Evolutionary conservation across 2,329 filamentous ascomycete genomes (phyloP), one percentile per base, ranked within the genome.

Genomic region (Claviceps maximensis): DNA sequence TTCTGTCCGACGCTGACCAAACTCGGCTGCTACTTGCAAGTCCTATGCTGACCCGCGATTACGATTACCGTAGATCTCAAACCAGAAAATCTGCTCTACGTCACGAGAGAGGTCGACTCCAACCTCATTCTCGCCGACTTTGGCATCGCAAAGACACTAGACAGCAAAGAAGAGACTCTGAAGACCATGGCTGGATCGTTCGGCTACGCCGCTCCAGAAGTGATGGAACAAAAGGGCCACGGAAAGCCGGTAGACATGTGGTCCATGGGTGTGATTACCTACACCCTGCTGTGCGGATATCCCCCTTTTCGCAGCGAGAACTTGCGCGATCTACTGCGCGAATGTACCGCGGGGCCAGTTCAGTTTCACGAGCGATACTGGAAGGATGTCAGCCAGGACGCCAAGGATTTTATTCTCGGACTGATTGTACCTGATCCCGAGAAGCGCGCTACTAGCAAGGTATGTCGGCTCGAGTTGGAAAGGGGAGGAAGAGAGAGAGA

Each of bases 241-340:
- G 93, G 93, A 67, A 98, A 97, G 71, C 89, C 93, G 4, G 93
- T 97, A 36, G 93, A 98, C 67, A 95, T 98, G 88, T 98, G 93
- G 93, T 97, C 93, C 3, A 79, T 98, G 71, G 93, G 93, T 57
- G 93, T 98, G 63, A 98, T 98, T 64, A 97, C 93, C 44, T 98
- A 98, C 72, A 98, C 93, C 17, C 78, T 98, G 29, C 86, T 98
- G 50, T 98, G 94, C 67, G 93, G 93, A 60, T 98, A 98, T 74
- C 96, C 91, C 46, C 93, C 93, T 21, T 98, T 98, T 80, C 84
- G 93, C 60, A 93, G 89, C 57, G 93, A 98, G 74, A 95, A 87
- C 63, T 76, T 98, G 49, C 80, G 86, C 59, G 93, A 97, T 63
- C 77, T 98, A 59, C 94, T 98, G 59, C 88, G 96, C 58, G 93